phyloP scores from a whole-genome alignment of 164 flowering plant genomes.

The Tetracentron sinense region DNA sequence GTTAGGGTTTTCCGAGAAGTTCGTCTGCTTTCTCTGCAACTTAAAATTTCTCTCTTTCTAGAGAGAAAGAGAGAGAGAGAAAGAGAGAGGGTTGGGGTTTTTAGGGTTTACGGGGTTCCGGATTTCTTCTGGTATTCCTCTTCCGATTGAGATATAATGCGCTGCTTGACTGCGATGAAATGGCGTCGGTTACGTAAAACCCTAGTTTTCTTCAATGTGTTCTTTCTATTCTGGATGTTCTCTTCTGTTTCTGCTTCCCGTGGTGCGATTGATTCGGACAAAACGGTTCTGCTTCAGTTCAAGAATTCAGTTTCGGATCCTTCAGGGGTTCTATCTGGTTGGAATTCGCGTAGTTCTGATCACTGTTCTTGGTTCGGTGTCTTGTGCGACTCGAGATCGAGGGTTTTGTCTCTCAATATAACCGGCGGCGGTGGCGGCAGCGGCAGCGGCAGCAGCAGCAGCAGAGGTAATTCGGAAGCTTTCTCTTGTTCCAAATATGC shows the following conservation, averaged over 20 bases:
- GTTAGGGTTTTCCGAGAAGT: slow-evolving; percentile 18
- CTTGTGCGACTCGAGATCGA: slow-evolving; percentile 31
- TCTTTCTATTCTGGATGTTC: slow-evolving; percentile 9
- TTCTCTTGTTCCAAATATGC: slow-evolving; percentile 29
- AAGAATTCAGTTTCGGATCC: slow-evolving; percentile 53
- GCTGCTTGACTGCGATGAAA: slow-evolving; percentile 18
- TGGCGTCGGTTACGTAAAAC: slow-evolving; percentile 18
- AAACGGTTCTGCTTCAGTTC: slow-evolving; percentile 39
- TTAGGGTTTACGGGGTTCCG: slow-evolving; percentile 7
- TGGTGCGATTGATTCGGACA: slow-evolving; percentile 26
- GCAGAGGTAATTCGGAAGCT: slow-evolving; percentile 26
- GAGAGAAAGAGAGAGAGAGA: slow-evolving; percentile 5
- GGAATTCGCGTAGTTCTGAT: slow-evolving; percentile 28
- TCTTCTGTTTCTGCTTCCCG: slow-evolving; percentile 3
- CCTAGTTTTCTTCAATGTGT: slow-evolving; percentile 15
- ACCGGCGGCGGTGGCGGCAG: slow-evolving; percentile 25
- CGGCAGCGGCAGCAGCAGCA: too few relatives aligned
- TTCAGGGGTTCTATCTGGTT: slow-evolving; percentile 46
- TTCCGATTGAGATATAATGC: slow-evolving; percentile 7
- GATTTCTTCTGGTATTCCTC: not conserved
- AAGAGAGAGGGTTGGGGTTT: not conserved
- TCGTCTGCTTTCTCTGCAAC: slow-evolving; percentile 1
- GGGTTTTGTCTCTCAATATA: slow-evolving; percentile 48
- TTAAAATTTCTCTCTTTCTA: not conserved
- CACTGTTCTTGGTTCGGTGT: slow-evolving; percentile 61